Base-by-base conservation (phyloP, 352 stramenopile genomes). In the Globisporangium radiosum region DNA sequence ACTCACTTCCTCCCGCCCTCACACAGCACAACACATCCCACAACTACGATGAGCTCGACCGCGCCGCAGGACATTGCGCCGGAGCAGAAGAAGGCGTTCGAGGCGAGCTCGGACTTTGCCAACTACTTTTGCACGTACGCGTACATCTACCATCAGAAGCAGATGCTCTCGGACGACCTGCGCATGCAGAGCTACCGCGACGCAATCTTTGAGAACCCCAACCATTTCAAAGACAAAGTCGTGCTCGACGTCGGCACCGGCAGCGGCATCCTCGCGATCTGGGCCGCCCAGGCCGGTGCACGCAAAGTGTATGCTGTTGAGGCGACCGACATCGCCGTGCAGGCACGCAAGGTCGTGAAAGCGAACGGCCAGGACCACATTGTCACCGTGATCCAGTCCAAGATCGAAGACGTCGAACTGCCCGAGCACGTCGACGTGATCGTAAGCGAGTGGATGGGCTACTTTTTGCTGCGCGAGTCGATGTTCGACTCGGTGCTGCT, bases 211-310 rank as follows among this genome's bases (percentile, higher is more conserved):
- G 89, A 98, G 52, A 99, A 99, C 78, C 69, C 86, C 13, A 87
- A 90, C 65, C 79, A 98, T 54, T 99, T 99, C 76, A 95, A 98
- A 70, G 97, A 98, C 73, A 99, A 99, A 79, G 88, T 98, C 5
- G 96, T 99, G 52, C 92, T 99, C 57, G 98, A 99, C 75, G 97
- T 99, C 47, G 98, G 98, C 54, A 99, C 98, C 5, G 98, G 98
- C 25, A 98, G 86, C 48, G 98, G 98, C 15, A 99, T 99, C 64
- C 79, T 99, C 40, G 87, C 97, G 57, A 91, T 99, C 33, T 99
- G 97, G 96, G 96, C 97, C 4, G 97, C 97, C 15, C 94, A 99
- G 71, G 97, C 98, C 10, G 98, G 98, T 43, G 98, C 98, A n/a
- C 82, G 83, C 47, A 98, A 98, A 66, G 98, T 99, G 5, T 99